Evolutionary conservation across 306 rosid species (phyloP), one percentile per base, ranked within the genome.

Genomic region (Pyrus pyrifolia): DNA sequence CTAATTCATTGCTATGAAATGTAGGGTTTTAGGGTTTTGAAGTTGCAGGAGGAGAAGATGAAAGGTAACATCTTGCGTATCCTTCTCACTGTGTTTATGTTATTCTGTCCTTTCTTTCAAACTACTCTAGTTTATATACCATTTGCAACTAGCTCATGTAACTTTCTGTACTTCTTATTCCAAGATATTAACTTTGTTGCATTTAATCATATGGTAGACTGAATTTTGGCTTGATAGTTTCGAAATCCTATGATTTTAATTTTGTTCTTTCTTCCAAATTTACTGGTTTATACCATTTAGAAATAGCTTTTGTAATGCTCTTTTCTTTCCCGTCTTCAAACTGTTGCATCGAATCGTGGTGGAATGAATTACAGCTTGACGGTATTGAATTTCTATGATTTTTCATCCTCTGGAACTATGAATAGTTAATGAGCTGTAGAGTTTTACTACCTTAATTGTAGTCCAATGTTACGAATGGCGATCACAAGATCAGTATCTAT

Each of bases 21-120:
- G 7, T 40, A 15, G 75, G 55, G 64, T 57, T 11, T 81, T 60
- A 68, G 76, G 76, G 67, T 71, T 72, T 77, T 51, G 68, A 19
- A 27, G 57, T 73, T 49, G 67, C 29, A 45, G 71, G 57, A 60
- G 75, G 68, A 46, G 60, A 69, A 75, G 78, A 90, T 88, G 96
- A 83, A 90, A 82, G 88, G 86, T 65, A 90, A 88, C 79, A 71
- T 89, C 65, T 72, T 84, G 80, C 89, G 90, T 87, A 89, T 87
- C 93, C 83, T 80, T 81, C 35, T 79, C 51, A 55, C 60, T 38
- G 46, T 78, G 22, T 71, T 17, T 38, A 30, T 78, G 22, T 71
- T 17, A 17, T 29, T 69, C 8, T 75, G 44, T 45, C 18, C 42
- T 19, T 45, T 21, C 3, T 30, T 45, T 45, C 35, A 53, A 17